Evolutionary conservation across 2,329 filamentous ascomycete species (phyloP).

Genomic region (Delphinella strobiligena): DNA sequence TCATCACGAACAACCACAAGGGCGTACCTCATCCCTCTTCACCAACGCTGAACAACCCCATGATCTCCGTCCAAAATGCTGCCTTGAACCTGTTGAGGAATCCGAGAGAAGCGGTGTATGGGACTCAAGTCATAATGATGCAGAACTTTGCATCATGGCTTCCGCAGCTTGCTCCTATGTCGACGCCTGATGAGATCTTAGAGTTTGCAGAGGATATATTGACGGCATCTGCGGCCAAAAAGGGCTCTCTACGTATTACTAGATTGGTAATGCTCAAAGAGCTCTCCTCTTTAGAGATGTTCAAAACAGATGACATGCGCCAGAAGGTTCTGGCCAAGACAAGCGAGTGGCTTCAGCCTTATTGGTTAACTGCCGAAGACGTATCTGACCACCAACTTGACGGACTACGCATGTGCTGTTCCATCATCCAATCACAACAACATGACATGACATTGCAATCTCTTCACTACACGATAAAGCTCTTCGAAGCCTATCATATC

Average conservation of each 20-base stretch:
- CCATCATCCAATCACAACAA: slow-evolving; percentile 72
- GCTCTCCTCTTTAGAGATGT: slow-evolving; percentile 71
- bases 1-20: slow-evolving; percentile 3
- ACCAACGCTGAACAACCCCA: slow-evolving; percentile 1
- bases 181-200: slow-evolving; percentile 73
- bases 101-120: slow-evolving; percentile 6
- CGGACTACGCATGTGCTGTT: slow-evolving; percentile 86
- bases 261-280: slow-evolving; percentile 83
- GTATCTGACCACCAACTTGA: slow-evolving; percentile 82
- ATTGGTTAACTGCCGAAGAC: slow-evolving; percentile 69
- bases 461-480: slow-evolving; percentile 8
- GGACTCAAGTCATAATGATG: slow-evolving; percentile 70
- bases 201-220: slow-evolving; percentile 53
- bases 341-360: slow-evolving; percentile 65
- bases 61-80: slow-evolving; percentile 3
- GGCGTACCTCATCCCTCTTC: neutral
- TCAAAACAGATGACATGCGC: slow-evolving; percentile 65
- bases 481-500: slow-evolving; percentile 8
- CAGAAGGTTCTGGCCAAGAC: slow-evolving; percentile 42
- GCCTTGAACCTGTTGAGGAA: slow-evolving; percentile 6
- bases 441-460: slow-evolving; percentile 7
- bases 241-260: slow-evolving; percentile 4
- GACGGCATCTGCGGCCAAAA: slow-evolving; percentile 5
- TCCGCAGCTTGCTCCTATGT: slow-evolving; percentile 69
- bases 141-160: slow-evolving; percentile 97